Conservation (phyloP, 2,329 filamentous ascomycete species). For the Beauveria medogensis region DNA sequence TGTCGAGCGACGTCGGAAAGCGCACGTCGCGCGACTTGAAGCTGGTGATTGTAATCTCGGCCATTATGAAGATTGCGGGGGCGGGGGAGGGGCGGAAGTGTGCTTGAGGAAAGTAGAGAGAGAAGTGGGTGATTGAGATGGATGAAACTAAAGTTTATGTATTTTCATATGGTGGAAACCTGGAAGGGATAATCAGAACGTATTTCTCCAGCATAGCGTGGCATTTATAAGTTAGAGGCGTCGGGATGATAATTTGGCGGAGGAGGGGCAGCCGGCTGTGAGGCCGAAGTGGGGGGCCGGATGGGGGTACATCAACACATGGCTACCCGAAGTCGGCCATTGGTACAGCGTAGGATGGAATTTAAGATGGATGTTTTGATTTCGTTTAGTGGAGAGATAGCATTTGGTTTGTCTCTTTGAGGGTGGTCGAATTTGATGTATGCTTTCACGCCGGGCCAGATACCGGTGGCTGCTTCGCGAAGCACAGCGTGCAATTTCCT, state of each 20-base stretch:
- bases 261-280: conserved; percentile 15
- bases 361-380: neutral
- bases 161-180: neutral
- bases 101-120: neutral
- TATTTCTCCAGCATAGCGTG: neutral
- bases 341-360: too few relatives aligned
- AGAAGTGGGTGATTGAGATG: neutral
- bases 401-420: too few relatives aligned
- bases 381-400: too few relatives aligned
- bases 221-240: neutral
- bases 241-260: neutral
- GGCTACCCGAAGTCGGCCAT: conserved; percentile 15
- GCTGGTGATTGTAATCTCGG: conserved; percentile 62
- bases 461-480: neutral
- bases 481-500: too few relatives aligned
- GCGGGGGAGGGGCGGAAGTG: neutral
- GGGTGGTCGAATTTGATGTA: too few relatives aligned
- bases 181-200: neutral
- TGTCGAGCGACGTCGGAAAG: conserved; percentile 87
- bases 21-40: conserved; percentile 67
- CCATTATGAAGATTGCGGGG: conserved; percentile 9
- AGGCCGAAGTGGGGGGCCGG: conserved; percentile 19
- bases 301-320: conserved; percentile 24
- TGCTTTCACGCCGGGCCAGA: too few relatives aligned
- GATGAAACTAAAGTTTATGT: neutral